Evolutionary conservation across 805 yeast species (phyloP).

Genomic region (Wickerhamomyces bisporus): DNA sequence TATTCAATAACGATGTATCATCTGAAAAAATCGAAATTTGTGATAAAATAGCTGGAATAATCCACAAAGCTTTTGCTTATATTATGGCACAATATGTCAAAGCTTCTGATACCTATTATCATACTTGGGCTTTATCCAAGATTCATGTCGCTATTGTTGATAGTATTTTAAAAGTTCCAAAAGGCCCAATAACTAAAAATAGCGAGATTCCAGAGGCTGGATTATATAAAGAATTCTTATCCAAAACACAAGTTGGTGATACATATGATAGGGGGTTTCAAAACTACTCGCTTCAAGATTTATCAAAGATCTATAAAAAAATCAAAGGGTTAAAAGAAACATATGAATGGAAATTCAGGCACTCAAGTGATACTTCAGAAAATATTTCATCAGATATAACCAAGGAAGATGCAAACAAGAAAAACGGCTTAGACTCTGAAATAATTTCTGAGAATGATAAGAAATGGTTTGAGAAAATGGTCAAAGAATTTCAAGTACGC

Average conservation of each 20-base stretch:
- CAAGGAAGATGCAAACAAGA: not conserved
- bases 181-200: not conserved
- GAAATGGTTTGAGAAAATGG: not conserved
- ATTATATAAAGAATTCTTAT: not conserved
- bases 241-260: not conserved
- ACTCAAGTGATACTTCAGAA: not conserved
- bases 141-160: not conserved
- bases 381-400: too few relatives aligned
- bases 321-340: not conserved
- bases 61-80: not conserved
- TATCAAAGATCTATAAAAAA: not conserved
- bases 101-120: constrained; percentile 2
- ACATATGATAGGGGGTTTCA: not conserved
- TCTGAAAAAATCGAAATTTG: not conserved
- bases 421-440: not conserved
- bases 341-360: not conserved
- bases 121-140: not conserved
- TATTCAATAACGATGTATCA: not conserved
- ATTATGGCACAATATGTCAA: not conserved
- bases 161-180: not conserved
- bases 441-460: not conserved
- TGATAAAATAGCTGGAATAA: not conserved
- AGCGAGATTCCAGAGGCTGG: not conserved
- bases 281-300: not conserved
- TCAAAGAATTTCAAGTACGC: not conserved